A percentile compares a stretch with the other conserved stretches of the same genome.
phyloP scores from a whole-genome alignment of 345 rosid genomes.

The Toxicodendron radicans region DNA sequence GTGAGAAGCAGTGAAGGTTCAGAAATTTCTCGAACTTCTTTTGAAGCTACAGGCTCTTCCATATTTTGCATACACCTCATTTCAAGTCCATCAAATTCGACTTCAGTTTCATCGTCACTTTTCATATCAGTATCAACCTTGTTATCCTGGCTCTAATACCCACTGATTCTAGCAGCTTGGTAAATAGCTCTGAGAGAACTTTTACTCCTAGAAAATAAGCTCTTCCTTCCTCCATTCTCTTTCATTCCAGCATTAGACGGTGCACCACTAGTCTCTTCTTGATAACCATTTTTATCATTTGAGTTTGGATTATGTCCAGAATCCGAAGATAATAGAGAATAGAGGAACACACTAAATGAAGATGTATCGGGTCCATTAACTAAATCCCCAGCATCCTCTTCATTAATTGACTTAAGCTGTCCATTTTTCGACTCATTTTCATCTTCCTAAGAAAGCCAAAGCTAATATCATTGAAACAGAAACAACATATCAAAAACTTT shows the following conservation, averaged over 20 bases:
- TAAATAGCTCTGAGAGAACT: slow-evolving; percentile 62
- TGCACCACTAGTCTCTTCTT: slow-evolving; percentile 41
- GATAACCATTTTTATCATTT: slow-evolving; percentile 42
- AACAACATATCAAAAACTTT: too few relatives aligned
- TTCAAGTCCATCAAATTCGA: slow-evolving; percentile 53
- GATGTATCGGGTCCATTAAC: slow-evolving; percentile 91
- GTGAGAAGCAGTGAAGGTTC: slow-evolving; percentile 87
- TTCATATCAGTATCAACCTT: slow-evolving; percentile 43
- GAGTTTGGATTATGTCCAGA: slow-evolving; percentile 36
- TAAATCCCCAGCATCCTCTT: slow-evolving; percentile 42
- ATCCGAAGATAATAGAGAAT: slow-evolving; percentile 71
- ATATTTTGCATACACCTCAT: slow-evolving; percentile 44
- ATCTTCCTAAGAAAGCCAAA: slow-evolving; percentile 44
- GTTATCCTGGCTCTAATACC: slow-evolving; percentile 45
- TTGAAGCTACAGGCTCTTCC: slow-evolving; percentile 38
- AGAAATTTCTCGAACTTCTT: slow-evolving; percentile 52
- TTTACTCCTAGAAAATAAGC: slow-evolving; percentile 71
- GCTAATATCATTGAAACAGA: not conserved
- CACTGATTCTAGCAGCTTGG: slow-evolving; percentile 52
- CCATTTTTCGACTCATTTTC: slow-evolving; percentile 44
- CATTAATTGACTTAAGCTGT: slow-evolving; percentile 45
- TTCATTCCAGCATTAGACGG: slow-evolving; percentile 42
- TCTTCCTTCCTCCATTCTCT: slow-evolving; percentile 56
- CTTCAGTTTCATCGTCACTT: slow-evolving; percentile 37
- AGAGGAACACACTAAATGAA: slow-evolving; percentile 87